phyloP scores from a whole-genome alignment of 1,284 basidiomycete genomes.

The Puccinia coronata region DNA sequence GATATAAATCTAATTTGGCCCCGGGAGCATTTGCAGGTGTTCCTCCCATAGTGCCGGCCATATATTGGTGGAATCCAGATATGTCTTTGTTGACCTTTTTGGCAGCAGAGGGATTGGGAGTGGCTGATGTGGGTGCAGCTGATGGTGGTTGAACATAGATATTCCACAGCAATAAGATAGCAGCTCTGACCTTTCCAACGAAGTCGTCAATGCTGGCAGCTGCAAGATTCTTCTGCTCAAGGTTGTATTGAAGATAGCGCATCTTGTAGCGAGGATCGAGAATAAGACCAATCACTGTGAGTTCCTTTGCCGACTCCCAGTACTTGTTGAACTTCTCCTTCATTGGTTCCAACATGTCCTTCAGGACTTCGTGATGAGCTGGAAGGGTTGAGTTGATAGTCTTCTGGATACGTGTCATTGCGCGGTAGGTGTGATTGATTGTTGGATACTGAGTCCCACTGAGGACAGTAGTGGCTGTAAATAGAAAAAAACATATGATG shows the following conservation, averaged over 20 bases:
- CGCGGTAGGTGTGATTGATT: too few species aligned
- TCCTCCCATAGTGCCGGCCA: too few species aligned
- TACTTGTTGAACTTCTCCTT: constrained; percentile 3
- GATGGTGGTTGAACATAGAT: background rate
- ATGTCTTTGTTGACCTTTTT: background rate
- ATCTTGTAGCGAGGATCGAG: constrained; percentile 3
- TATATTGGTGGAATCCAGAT: constrained; percentile 1
- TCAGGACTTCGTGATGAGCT: background rate
- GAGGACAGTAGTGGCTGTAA: background rate
- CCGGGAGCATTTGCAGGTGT: background rate
- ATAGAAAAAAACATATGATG: background rate
- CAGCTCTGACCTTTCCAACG: background rate
- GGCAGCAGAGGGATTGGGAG: background rate
- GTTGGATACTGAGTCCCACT: too few species aligned
- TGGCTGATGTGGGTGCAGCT: background rate
- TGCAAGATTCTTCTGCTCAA: background rate
- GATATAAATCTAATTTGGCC: constrained; percentile 9
- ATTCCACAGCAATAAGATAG: background rate
- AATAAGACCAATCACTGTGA: background rate
- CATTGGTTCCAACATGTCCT: background rate
- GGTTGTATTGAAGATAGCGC: background rate
- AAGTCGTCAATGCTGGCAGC: background rate
- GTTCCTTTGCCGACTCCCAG: background rate
- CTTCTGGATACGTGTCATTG: background rate
- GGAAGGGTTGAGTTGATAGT: background rate